Evolutionary conservation across 2,329 filamentous ascomycete species (phyloP).

Genomic region (Penicillium thymicola): DNA sequence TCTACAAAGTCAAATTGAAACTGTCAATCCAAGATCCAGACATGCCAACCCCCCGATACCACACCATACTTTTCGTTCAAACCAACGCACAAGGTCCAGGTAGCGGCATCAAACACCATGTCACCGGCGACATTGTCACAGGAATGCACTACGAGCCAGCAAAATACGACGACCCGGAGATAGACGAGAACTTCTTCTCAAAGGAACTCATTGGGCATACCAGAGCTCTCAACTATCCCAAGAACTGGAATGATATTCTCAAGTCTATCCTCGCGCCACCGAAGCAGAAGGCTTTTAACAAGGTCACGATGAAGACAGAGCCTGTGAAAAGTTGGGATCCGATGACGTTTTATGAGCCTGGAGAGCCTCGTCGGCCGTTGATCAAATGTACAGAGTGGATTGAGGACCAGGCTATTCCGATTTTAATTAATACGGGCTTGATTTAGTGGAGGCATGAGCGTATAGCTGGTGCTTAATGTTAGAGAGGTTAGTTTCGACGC

Average conservation of each 20-base stretch:
- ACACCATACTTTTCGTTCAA: constrained; percentile 2
- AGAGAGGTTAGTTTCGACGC: neutral
- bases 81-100: neutral
- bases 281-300: constrained; percentile 1
- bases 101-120: constrained; percentile 4
- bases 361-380: neutral
- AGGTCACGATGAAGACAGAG: constrained; percentile 1
- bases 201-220: constrained; percentile 1
- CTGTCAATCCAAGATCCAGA: constrained; percentile 1
- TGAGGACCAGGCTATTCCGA: neutral
- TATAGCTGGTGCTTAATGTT: neutral
- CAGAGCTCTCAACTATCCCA: neutral
- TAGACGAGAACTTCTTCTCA: neutral
- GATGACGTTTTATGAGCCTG: neutral
- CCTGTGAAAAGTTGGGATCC: neutral
- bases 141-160: neutral
- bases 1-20: neutral
- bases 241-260: constrained; percentile 1
- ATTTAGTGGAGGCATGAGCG: neutral
- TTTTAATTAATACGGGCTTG: neutral
- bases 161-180: neutral
- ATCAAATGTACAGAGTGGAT: constrained; percentile 4
- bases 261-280: neutral
- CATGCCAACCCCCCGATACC: neutral
- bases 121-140: constrained; percentile 2